Evolutionary conservation across 2,329 filamentous ascomycete genomes (phyloP), one percentile per base, ranked within the genome.

Genomic region (Aspergillus tanneri): DNA sequence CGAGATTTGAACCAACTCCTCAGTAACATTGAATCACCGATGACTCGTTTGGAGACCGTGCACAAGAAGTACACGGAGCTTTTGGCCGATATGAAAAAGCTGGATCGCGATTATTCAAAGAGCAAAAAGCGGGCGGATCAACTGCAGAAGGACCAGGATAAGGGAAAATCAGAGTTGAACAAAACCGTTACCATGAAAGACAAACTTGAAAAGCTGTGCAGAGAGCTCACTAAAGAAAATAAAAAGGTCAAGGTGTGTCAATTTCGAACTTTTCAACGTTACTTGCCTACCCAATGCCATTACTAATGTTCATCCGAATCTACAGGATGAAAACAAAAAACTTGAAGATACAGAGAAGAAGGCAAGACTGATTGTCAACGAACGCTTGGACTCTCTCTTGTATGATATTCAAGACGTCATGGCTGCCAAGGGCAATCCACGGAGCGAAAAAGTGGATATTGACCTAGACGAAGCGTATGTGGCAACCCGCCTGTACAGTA

Each of bases 111-210:
- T 54, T 91, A 95, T 65, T 82, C 88, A 53, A 97, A 96, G 73
- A 93, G 92, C 62, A 97, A 96, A 78, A 95, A 96, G 71, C 86
- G 90, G 19, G 89, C 88, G 21, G 93, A 99, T 67, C 87, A 90
- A 63, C 72, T 99, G 46, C 93, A 99, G 70, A 99, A 97, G 69
- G 93, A 99, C 63, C 95, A 95, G 69, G 93, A 99, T 67, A 85
- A 88, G 58, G 87, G 87, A 48, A 84, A 90, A 60, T 87, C 86
- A 38, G 93, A 99, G 68, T 77, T 96, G 47, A 92, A 84, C 72
- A 96, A 96, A 73, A 92, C 91, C 18, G 85, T 88, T 16, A 87
- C 86, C 1, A 83, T 97, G 66, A 96, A 95, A 70, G 91, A 97
- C 69, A 97, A 97, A 72, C 77, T 99, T 37, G 93, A 99, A 72